Base-by-base conservation (phyloP, 2,329 filamentous ascomycete species). In the Pseudocercospora crystallina region DNA sequence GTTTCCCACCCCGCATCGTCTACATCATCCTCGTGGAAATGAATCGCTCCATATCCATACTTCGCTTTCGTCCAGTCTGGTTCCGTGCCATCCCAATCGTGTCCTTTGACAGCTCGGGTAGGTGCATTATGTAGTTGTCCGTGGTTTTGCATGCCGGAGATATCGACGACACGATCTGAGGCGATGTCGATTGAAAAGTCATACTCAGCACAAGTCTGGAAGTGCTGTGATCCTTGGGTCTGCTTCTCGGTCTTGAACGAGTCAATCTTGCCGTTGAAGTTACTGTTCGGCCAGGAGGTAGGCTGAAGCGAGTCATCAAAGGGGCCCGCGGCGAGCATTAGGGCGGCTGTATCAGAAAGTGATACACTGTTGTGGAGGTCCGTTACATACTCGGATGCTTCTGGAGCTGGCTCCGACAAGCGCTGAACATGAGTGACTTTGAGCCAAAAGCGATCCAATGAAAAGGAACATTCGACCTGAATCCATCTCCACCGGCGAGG, bases 191-290 rank as follows among this genome's bases (percentile, higher is more conserved):
- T 13, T 10, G 44, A 20, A n/a, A 47, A 47, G 35, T 47, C 44
- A 14, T 39, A 47, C 8, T 32, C 11, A 8, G 44, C 44, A 34
- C 44, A 47, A 8, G 35, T n/a, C 39, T 14, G 35, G 26, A 38
- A 47, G 7, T 15, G 12, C 8, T 29, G 34, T 15, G 34, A 14
- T 12, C 8, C 10, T 8, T 14, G 29, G n/a, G 13, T 15, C 14
- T 35, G 33, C 11, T 32, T 17, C 8, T 47, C 44, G 26, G 39
- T 17, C 12, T 26, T 26, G 44, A 47, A 39, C 5, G 9, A 30
- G 44, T 47, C 44, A 5, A 47, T 8, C 26, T 47, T 47, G 35
- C 44, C 44, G 39, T 38, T 47, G 35, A 47, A 47, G 15, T 36
- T 39, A n/a, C 17, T 39, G 8, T 10, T 26, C 3, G 36, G 44